Evolutionary conservation across 1,284 basidiomycete species (phyloP), one percentile per base, ranked within the genome.

Genomic region (Ceratobasidium sp.): DNA sequence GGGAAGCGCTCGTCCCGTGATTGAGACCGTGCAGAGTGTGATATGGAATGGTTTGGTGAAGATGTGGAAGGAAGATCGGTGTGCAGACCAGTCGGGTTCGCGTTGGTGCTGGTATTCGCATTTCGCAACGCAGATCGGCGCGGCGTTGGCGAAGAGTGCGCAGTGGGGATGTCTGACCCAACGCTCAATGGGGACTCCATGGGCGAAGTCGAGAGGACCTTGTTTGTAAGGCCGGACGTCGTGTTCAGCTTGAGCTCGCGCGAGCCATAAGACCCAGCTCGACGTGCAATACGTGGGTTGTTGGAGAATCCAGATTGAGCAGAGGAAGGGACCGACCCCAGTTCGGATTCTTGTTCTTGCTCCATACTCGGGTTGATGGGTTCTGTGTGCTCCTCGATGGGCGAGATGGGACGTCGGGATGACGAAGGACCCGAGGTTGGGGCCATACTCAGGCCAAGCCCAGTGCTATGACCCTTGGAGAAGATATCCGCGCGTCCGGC

Each of bases 401-500:
- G 69, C 18, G 48, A 63, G n/a, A 54, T 53, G 2, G 72, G 54
- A 25, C 56, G 62, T 8, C 49, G 67, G n/a, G 72, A 73, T 1
- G 69, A 73, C 0, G 70, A 53, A 1, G 74, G 63, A 25, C 74
- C 72, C 1, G 74, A 72, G 33, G 48, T 69, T 9, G 73, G 69
- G 25, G 69, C 61, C 21, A 73, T 74, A 44, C 58, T 51, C 23
- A 72, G 42, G 75, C 14, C 79, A 75, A 8, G 77, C 73, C 58
- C 56, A 74, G 71, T 33, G 74, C 74, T 51, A 74, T 42, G 75
- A 49, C 38, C 73, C 77, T 77, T 78, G 73, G 80, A 42, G 25
- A 78, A 4, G 80, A 80, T 49, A 80, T 81, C 33, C 81, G 80
- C 70, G 81, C 80, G 18, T 83, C 83, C 73, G 83, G 84, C 28